Evolutionary conservation across 768 basidiomycete genomes (phyloP), one percentile per base, ranked within the genome.

Genomic region (Tricholoma furcatifolium): DNA sequence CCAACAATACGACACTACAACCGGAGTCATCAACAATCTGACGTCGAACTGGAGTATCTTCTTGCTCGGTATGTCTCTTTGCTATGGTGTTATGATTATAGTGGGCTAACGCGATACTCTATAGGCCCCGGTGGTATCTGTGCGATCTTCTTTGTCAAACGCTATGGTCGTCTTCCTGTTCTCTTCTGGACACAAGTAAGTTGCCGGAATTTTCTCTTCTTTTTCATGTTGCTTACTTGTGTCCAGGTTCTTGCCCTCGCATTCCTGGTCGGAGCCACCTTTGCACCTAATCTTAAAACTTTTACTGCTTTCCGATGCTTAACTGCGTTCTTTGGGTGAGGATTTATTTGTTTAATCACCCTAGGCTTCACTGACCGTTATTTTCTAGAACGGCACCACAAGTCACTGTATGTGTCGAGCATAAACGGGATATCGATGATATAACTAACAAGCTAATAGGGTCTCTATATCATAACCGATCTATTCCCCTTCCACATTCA

Each of bases 11-110:
- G 24, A 78, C 24, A 82, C 82, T 1, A 79, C 74, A 0, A 63
- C 80, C 0, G 74, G 69, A 5, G 69, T 70, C 2, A 81, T 84
- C 58, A 85, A 84, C 61, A 75, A 82, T 54, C 58, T 83, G 36
- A 83, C 82, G 1, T 80, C 79, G 3, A 81, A 74, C 58, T 82
- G 80, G 81, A 80, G 78, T 58, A 82, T 83, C 41, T 82, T 81
- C 62, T 64, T 81, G 14, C 61, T 81, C 14, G 79, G 78, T 77
- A 32, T 43, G 27, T 6, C 1, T 18, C 15, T 24, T 15, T 23
- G n/a, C 9, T 18, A 2, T 34, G 15, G 18, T 36, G 4, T 2
- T 30, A 15, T 31, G 4, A 2, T 14, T 27, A 42, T 24, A 21
- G n/a, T n/a, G n/a, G n/a, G n/a, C 27, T 46, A 4, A 11, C 32